phyloP scores from a whole-genome alignment of 768 basidiomycete genomes.

The Rhizopogon vesiculosus region DNA sequence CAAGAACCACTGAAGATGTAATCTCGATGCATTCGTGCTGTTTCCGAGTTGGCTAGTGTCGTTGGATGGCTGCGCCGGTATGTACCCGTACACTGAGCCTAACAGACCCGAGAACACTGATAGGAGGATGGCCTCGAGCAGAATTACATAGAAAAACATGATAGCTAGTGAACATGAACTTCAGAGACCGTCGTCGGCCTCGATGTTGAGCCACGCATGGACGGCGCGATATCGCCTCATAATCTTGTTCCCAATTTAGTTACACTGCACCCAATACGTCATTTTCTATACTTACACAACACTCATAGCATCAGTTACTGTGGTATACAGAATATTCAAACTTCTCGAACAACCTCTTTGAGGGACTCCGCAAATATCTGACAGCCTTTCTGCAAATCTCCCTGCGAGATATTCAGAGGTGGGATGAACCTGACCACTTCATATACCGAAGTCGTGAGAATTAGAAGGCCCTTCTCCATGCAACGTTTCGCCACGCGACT shows the following conservation, averaged over 20 bases:
- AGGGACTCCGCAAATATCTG: slow-evolving; percentile 67
- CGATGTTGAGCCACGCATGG: slow-evolving; percentile 10
- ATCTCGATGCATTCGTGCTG: slow-evolving; percentile 50
- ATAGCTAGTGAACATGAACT: not conserved
- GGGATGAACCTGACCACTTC: slow-evolving; percentile 93
- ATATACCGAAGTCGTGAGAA: slow-evolving; percentile 87
- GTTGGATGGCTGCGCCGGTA: slow-evolving; percentile 74
- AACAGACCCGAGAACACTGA: slow-evolving; percentile 4
- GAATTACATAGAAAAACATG: slow-evolving; percentile 13
- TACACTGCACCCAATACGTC: not conserved
- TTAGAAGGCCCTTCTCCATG: slow-evolving; percentile 79
- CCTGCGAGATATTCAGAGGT: slow-evolving; percentile 72
- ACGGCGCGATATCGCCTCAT: slow-evolving; percentile 7
- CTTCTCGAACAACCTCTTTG: slow-evolving; percentile 56
- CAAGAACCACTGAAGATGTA: slow-evolving; percentile 59
- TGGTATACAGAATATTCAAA: slow-evolving; percentile 5
- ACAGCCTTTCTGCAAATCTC: slow-evolving; percentile 68
- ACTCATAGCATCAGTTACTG: not conserved
- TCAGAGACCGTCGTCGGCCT: not conserved
- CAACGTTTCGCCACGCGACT: slow-evolving; percentile 72
- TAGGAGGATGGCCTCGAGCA: slow-evolving; percentile 2
- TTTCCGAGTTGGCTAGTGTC: slow-evolving; percentile 47
- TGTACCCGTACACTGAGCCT: slow-evolving; percentile 40
- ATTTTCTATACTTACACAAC: not conserved
- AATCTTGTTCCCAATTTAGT: not conserved